phyloP scores from a whole-genome alignment of 2,329 filamentous ascomycete genomes.

The Botrytis byssoidea region DNA sequence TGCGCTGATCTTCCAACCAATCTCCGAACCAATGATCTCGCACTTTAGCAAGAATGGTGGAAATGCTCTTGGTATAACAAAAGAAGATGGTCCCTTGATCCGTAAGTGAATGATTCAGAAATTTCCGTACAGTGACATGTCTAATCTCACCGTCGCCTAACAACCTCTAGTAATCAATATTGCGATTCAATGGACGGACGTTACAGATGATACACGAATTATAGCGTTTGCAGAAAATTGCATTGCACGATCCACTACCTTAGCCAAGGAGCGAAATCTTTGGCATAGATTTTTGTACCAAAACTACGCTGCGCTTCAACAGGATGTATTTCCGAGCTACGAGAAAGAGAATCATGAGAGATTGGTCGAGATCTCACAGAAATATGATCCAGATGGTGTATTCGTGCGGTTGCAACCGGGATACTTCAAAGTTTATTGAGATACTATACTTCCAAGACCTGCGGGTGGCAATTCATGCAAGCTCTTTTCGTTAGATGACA shows the following conservation, averaged over 20 bases:
- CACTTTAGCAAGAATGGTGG: constrained; percentile 30
- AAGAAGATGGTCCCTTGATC: constrained; percentile 25
- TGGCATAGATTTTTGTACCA: constrained; percentile 44
- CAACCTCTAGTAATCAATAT: constrained; percentile 9
- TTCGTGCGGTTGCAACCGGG: constrained; percentile 40
- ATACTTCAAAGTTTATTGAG: constrained; percentile 42
- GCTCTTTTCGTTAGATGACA: background rate
- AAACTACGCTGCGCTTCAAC: constrained; percentile 42
- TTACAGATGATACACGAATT: constrained; percentile 40
- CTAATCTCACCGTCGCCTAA: background rate
- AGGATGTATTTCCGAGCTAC: constrained; percentile 41
- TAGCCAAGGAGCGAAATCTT: constrained; percentile 39
- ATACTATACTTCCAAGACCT: background rate
- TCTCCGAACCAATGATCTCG: constrained; percentile 27
- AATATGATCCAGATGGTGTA: constrained; percentile 35
- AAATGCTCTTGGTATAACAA: constrained; percentile 31
- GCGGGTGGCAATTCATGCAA: too few relatives aligned
- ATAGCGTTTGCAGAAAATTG: constrained; percentile 34
- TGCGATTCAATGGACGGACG: constrained; percentile 36
- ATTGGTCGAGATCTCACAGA: constrained; percentile 30
- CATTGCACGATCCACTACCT: constrained; percentile 33
- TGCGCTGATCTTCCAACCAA: constrained; percentile 28
- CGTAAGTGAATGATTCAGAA: constrained; percentile 6
- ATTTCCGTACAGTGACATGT: background rate
- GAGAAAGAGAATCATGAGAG: constrained; percentile 39